Conservation (phyloP, 2,329 filamentous ascomycete genomes). For the Cladosporium sp. region DNA sequence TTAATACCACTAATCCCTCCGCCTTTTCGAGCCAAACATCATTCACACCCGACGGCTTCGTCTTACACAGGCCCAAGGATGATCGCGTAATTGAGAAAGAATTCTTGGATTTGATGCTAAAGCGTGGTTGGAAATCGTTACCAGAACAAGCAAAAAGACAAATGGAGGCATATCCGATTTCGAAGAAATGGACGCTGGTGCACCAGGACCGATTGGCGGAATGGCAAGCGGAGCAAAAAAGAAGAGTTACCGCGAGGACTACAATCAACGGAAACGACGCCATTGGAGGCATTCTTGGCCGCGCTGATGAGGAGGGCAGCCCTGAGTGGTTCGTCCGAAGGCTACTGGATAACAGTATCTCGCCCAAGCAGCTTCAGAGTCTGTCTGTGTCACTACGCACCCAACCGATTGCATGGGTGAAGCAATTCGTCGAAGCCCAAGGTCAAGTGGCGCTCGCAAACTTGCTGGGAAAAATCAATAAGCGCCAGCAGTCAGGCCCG, state of each 20-base stretch:
- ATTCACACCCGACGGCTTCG: conserved; percentile 50
- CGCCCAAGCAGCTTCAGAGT: conserved; percentile 85
- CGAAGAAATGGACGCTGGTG: conserved; percentile 96
- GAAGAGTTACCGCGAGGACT: conserved; percentile 67
- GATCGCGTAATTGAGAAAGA: conserved; percentile 84
- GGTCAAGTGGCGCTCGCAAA: conserved; percentile 95
- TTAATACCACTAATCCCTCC: conserved; percentile 41
- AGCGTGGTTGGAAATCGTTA: conserved; percentile 94
- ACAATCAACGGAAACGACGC: conserved; percentile 56
- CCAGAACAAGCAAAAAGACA: conserved; percentile 91
- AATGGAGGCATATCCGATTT: conserved; percentile 90
- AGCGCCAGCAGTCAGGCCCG: conserved; percentile 72
- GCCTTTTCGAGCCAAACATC: conserved; percentile 47
- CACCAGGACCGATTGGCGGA: conserved; percentile 93
- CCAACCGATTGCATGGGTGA: conserved; percentile 96
- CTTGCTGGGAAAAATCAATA: conserved; percentile 87
- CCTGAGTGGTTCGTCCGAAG: conserved; percentile 98
- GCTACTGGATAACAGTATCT: conserved; percentile 93
- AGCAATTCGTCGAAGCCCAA: conserved; percentile 93
- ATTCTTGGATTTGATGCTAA: conserved; percentile 92
- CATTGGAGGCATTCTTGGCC: conserved; percentile 58
- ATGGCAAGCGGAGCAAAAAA: conserved; percentile 90
- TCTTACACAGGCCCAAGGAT: conserved; percentile 70
- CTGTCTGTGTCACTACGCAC: conserved; percentile 91
- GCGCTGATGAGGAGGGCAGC: conserved; percentile 89